Base-by-base conservation (phyloP, 306 rosid species). In the Inga leiocalycina region DNA sequence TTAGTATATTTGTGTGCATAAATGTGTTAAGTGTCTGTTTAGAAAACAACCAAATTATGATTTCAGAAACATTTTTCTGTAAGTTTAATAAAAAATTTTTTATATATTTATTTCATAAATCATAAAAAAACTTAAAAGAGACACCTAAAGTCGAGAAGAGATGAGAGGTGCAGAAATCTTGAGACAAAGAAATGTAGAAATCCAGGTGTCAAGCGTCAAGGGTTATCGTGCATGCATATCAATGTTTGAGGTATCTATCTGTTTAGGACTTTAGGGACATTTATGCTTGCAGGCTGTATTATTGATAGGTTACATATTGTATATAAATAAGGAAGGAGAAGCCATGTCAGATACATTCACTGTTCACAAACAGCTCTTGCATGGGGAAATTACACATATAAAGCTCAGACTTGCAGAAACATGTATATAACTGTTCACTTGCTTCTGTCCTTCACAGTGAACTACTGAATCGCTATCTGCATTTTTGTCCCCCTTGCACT, bases 1-100 rank as follows among this genome's bases (percentile, higher is more conserved):
- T 49, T 49, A 19, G 5, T 19, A 49, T 49, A 39, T 37, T 4
- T 37, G 52, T 15, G 3, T 48, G 54, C 0, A 49, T 49, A 49
- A 5, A 3, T 46, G 51, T 37, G 6, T 37, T 5, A 39, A 39
- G 43, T 6, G 8, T 39, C 8, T 39, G 8, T 6, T 39, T 39
- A 5, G 8, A 1, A 39, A 5, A 39, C 8, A 6, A 37, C 41
- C 7, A 37, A 37, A 39, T 0, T 6, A 1, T 39, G 1, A 6
- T 39, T 6, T 39, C 6, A 39, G 8, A 39, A 39, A 0, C 0
- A 0, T 5, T 39, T 1, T 37, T 39, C 6, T 6, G 1, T 1
- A 6, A 39, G 8, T 5, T 0, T 0, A 1, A 39, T 39, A 39
- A 39, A 39, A 39, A 0, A 6, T 39, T 0, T 32, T 3, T 32